Conservation (phyloP, 1,284 basidiomycete genomes). For the Tremellales sp. region DNA sequence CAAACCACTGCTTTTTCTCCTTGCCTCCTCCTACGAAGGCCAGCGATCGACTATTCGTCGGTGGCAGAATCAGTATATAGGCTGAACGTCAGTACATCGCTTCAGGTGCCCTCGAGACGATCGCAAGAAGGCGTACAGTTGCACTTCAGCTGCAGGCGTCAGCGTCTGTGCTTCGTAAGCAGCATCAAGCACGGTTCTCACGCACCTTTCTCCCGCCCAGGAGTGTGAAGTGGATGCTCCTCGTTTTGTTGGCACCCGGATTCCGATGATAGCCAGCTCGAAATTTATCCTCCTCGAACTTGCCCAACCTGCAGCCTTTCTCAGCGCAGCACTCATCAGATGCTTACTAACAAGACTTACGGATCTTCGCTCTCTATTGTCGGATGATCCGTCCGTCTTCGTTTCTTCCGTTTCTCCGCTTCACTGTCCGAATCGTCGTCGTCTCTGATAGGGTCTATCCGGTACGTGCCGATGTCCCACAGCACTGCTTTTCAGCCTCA, state of each 20-base stretch:
- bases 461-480: slow-evolving; percentile 39
- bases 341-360: slow-evolving; percentile 7
- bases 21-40: slow-evolving; percentile 15
- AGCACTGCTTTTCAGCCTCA: slow-evolving; percentile 16
- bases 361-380: slow-evolving; percentile 13
- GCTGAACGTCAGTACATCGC: slow-evolving; percentile 8
- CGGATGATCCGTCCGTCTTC: not conserved
- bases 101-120: not conserved
- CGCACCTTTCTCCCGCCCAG: slow-evolving; percentile 27
- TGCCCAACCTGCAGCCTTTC: slow-evolving; percentile 11
- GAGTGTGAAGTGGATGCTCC: slow-evolving; percentile 32
- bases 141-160: not conserved
- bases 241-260: slow-evolving; percentile 12
- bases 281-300: slow-evolving; percentile 29
- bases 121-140: too few relatives aligned
- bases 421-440: slow-evolving; percentile 22
- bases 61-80: slow-evolving; percentile 25
- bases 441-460: slow-evolving; percentile 14
- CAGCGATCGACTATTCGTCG: slow-evolving; percentile 10
- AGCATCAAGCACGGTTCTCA: not conserved
- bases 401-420: slow-evolving; percentile 13
- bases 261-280: slow-evolving; percentile 12
- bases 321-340: too few relatives aligned
- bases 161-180: not conserved
- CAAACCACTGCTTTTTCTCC: slow-evolving; percentile 33